Conservation (phyloP, 495 filamentous ascomycete species). For the Xylaria scruposa region DNA sequence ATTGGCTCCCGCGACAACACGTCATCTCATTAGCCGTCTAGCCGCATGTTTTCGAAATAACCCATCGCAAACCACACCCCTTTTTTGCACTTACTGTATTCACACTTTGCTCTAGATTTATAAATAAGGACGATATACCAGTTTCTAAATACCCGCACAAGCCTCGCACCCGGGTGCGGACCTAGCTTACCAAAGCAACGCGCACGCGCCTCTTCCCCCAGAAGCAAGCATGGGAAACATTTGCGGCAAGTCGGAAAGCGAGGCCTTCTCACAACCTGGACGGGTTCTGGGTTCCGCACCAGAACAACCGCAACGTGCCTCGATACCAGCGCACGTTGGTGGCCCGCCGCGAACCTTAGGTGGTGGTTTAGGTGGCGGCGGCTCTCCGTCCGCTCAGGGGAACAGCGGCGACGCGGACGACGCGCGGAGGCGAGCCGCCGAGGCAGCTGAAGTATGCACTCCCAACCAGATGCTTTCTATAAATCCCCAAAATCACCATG, state of each 20-base stretch:
- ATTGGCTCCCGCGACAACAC: background rate
- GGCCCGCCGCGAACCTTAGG: constrained; percentile 66
- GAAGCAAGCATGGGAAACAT: constrained; percentile 71
- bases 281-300: constrained; percentile 65
- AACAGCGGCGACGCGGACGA: constrained; percentile 48
- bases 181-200: no score
- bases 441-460: constrained; percentile 70
- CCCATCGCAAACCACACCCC: background rate
- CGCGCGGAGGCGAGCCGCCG: constrained; percentile 65
- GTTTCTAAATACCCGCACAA: background rate
- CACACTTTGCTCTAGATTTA: background rate
- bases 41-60: background rate
- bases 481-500: background rate
- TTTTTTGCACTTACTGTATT: no score
- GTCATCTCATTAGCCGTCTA: background rate
- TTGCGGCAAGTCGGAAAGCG: constrained; percentile 69
- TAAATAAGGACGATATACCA: background rate
- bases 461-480: background rate
- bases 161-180: background rate
- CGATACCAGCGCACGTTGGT: constrained; percentile 50
- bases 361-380: constrained; percentile 56
- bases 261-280: constrained; percentile 68
- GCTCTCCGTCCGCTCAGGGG: constrained; percentile 16
- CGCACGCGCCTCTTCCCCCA: background rate
- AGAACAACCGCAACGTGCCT: constrained; percentile 39